Base-by-base conservation (phyloP, 2,329 filamentous ascomycete genomes). In the Fusarium domesticum region DNA sequence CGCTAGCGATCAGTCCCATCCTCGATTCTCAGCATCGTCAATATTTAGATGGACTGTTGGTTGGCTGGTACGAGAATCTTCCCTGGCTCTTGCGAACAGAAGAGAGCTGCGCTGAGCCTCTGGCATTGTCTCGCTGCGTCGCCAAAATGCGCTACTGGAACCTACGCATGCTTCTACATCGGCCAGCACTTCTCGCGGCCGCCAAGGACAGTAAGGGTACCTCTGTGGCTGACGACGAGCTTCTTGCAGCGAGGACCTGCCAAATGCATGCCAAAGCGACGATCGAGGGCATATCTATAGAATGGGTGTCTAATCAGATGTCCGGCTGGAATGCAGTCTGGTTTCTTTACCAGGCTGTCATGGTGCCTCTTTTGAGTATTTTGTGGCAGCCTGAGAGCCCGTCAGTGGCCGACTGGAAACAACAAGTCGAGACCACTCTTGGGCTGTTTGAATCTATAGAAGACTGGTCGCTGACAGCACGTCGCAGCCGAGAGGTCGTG, bases 101-200 rank as follows among this genome's bases (percentile, higher is more conserved):
- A 10, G 82, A 89, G 43, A 79, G 83, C 8, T 87, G 84, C 59
- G 81, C 84, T 0, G 83, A 87, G 53, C 80, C 84, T 2, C 76
- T 90, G 15, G 81, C 81, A 51, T 84, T 85, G 37, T 80, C 84
- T 1, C 77, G 86, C 39, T 81, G 81, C 51, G 78, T 90, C 56
- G 89, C 90, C 83, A 86, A 87, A 64, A 91, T 87, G 87, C 78
- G 87, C 12, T 91, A 87, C 61, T 83, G 87, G 60, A 89, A 89
- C 56, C 76, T 89, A 36, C 83, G 86, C 36, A 85, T 90, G 67
- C 76, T 91, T 2, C 77, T 91, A 17, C 84, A 90, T 63, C 76
- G 87, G 3, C 86, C 87, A 0, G 81, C 85, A 0, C 73, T 92
- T 2, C 74, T 91, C 6, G 84, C 80, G 66, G 70, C 86, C 58